A percentile compares a stretch with the other conserved stretches of the same genome.
These are phyloP conservation scores for Yamadazyma trypodendri DNA, from an alignment of 1,139 yeast genomes.

Conservation along the genomic window DNA sequence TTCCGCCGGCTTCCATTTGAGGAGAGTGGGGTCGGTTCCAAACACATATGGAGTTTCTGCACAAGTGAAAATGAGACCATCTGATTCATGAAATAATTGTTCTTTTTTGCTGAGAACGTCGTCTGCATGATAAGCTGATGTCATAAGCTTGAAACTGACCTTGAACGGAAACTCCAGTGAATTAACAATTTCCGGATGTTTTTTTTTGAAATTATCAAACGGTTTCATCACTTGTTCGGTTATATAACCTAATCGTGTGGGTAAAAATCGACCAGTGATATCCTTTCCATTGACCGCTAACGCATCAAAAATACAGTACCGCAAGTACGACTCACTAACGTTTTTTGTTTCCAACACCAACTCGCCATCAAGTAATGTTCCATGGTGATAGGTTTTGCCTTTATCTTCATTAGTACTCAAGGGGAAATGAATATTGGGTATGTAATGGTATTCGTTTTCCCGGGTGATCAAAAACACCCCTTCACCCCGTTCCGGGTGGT, in stretches of 20 bases:
- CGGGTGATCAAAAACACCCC: conserved; percentile 79
- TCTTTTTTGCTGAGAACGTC: conserved; percentile 76
- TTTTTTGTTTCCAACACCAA: conserved; percentile 59
- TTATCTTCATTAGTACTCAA: conserved; percentile 45
- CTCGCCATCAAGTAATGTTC: conserved; percentile 92
- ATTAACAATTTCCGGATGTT: conserved; percentile 69
- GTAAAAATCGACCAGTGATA: conserved; percentile 67
- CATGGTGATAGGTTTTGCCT: conserved; percentile 66
- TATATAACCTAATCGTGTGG: conserved; percentile 82
- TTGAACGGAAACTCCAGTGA: conserved; percentile 77
- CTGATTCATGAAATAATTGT: conserved; percentile 81
- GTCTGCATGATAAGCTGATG: conserved; percentile 72
- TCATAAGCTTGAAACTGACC: conserved; percentile 84
- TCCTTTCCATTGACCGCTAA: conserved; percentile 76
- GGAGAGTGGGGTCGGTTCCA: conserved; percentile 79
- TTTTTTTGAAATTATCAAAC: conserved; percentile 63
- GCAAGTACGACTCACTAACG: conserved; percentile 48
- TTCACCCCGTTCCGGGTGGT: conserved; percentile 73
- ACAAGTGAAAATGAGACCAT: conserved; percentile 92
- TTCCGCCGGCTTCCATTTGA: conserved; percentile 97
- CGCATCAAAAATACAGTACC: conserved; percentile 90
- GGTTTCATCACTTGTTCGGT: conserved; percentile 84
- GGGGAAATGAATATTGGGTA: conserved; percentile 87
- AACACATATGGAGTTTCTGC: conserved; percentile 82
- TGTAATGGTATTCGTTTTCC: conserved; percentile 78